A percentile compares a stretch with the other conserved stretches of the same genome.
Evolutionary conservation across 1,139 yeast genomes (phyloP).

Genomic region (Debaryomyces coudertii): DNA sequence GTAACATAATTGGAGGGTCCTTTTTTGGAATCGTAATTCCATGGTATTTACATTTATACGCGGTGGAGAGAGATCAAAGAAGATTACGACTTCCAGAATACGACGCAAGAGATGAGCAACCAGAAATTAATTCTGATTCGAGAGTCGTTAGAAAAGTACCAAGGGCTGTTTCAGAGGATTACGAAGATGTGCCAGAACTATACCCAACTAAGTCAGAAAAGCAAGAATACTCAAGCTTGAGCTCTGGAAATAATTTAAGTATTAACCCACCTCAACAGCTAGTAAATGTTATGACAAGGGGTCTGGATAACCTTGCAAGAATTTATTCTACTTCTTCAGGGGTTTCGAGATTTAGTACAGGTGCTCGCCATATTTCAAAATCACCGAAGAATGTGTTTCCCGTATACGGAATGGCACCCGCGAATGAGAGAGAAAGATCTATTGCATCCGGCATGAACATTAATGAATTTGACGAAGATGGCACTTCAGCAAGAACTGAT

Average conservation of each 20-base stretch:
- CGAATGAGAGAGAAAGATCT: slow-evolving; percentile 55
- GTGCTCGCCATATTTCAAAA: slow-evolving; percentile 24
- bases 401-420: slow-evolving; percentile 73
- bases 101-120: slow-evolving; percentile 77
- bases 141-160: slow-evolving; percentile 60
- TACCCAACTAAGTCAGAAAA: slow-evolving; percentile 8
- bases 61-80: slow-evolving; percentile 69
- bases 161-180: slow-evolving; percentile 11
- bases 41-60: slow-evolving; percentile 68
- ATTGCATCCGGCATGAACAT: slow-evolving; percentile 48
- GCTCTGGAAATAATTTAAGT: not conserved
- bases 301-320: slow-evolving; percentile 7
- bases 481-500: slow-evolving; percentile 2
- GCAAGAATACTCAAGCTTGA: slow-evolving; percentile 5
- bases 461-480: slow-evolving; percentile 12
- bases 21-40: slow-evolving; percentile 64
- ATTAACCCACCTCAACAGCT: not conserved
- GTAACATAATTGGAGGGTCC: slow-evolving; percentile 73
- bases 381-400: slow-evolving; percentile 82
- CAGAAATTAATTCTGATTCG: slow-evolving; percentile 73
- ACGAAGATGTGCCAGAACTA: slow-evolving; percentile 11
- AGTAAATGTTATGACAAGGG: not conserved
- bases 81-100: slow-evolving; percentile 62
- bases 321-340: slow-evolving; percentile 5
- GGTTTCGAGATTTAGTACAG: slow-evolving; percentile 8